phyloP scores from a whole-genome alignment of 1,284 basidiomycete species.

The Boletus mariae region DNA sequence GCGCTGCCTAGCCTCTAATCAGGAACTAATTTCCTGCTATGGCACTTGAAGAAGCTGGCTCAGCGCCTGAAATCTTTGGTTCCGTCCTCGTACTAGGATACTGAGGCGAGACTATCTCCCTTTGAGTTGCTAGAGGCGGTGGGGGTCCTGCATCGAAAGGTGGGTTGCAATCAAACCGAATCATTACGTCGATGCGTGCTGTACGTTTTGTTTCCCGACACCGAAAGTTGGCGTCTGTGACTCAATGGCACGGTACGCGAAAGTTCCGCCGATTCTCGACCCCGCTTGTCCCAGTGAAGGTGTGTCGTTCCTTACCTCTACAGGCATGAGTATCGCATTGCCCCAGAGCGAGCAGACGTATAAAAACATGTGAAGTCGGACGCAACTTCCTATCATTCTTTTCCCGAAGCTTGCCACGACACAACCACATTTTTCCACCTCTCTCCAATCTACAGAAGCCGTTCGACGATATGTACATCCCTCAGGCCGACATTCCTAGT shows the following conservation, averaged over 20 bases:
- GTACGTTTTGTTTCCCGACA: background rate
- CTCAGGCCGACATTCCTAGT: background rate
- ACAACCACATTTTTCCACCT: background rate
- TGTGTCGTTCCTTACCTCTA: background rate
- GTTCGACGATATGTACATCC: slow-evolving; percentile 1
- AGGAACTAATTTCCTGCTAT: too few species aligned
- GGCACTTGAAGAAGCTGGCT: too few species aligned
- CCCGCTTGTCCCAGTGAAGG: background rate
- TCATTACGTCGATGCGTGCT: background rate
- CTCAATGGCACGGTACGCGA: background rate
- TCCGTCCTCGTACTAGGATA: too few species aligned
- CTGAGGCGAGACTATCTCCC: too few species aligned
- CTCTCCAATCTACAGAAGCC: background rate
- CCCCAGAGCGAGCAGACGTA: background rate
- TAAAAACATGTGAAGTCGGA: background rate
- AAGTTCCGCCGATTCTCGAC: background rate
- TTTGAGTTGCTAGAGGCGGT: background rate
- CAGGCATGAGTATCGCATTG: background rate
- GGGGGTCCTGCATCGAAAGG: background rate
- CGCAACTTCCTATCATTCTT: background rate
- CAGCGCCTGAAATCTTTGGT: too few species aligned
- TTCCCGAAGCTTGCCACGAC: background rate
- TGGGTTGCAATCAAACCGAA: background rate
- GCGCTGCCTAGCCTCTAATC: too few species aligned
- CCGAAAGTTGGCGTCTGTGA: background rate